Evolutionary conservation across 768 basidiomycete species (phyloP).

Genomic region (Amanita pallidorosea): DNA sequence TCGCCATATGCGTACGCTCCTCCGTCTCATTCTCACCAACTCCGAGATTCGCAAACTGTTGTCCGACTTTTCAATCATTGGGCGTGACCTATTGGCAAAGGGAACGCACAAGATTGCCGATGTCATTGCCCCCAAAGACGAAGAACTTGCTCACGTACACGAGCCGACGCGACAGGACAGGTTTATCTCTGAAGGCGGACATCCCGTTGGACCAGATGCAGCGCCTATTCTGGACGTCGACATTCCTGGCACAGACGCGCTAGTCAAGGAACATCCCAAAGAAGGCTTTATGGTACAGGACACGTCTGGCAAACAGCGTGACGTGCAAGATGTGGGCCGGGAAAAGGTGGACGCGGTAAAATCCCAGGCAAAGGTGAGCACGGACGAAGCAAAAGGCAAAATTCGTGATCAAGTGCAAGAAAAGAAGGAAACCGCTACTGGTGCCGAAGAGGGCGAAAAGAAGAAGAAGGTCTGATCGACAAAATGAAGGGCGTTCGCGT

Average conservation of each 20-base stretch:
- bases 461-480: conserved; percentile 23
- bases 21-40: conserved; percentile 84
- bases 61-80: conserved; percentile 65
- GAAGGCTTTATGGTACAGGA: conserved; percentile 25
- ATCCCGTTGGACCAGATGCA: conserved; percentile 18
- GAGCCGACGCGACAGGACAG: conserved; percentile 57
- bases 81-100: conserved; percentile 75
- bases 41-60: conserved; percentile 86
- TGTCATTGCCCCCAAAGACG: conserved; percentile 52
- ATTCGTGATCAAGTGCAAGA: conserved; percentile 5
- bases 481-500: conserved; percentile 24
- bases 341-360: background rate
- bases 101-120: conserved; percentile 63
- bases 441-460: conserved; percentile 12
- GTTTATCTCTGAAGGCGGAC: conserved; percentile 43
- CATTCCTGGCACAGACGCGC: conserved; percentile 21
- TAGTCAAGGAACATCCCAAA: conserved; percentile 35
- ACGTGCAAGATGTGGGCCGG: conserved; percentile 12
- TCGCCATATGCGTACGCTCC: conserved; percentile 78
- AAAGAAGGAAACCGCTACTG: conserved; percentile 1
- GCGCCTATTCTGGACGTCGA: conserved; percentile 22
- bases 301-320: conserved; percentile 21
- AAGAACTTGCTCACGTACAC: conserved; percentile 54
- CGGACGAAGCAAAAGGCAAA: background rate
- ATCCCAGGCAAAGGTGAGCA: background rate